These are phyloP conservation scores for Spinacia oleracea DNA, from an alignment of 179 eudicot species.

Conservation along the genomic window DNA sequence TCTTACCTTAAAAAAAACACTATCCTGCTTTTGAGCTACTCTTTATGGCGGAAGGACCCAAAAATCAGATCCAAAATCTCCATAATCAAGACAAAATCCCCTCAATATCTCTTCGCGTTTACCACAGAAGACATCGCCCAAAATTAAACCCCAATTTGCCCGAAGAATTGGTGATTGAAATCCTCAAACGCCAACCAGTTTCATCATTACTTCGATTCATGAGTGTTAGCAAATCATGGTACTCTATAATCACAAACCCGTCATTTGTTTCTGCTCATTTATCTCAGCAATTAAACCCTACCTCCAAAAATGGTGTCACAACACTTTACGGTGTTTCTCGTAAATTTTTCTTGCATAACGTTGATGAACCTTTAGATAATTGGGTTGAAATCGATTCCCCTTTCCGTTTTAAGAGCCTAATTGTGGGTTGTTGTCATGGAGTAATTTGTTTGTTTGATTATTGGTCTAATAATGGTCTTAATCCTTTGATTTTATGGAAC, in stretches of 20 bases:
- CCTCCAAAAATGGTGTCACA: not conserved
- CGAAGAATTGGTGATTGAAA: conserved; percentile 29
- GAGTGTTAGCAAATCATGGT: conserved; percentile 34
- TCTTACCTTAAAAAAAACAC: too few species aligned
- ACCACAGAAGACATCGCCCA: conserved; percentile 13
- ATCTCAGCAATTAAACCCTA: conserved; percentile 23
- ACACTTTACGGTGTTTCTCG: conserved; percentile 12
- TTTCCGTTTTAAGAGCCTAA: not conserved
- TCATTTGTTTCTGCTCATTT: conserved; percentile 28
- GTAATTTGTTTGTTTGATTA: conserved; percentile 19
- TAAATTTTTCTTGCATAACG: conserved; percentile 17
- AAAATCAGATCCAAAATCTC: not conserved
- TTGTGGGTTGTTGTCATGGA: conserved; percentile 26
- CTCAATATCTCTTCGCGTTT: not conserved
- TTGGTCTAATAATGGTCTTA: not conserved
- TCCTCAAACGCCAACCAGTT: conserved; percentile 27
- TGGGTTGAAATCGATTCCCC: conserved; percentile 24
- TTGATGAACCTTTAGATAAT: conserved; percentile 17
- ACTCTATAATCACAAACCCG: conserved; percentile 23
- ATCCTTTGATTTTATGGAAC: conserved; percentile 30
- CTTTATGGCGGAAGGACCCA: too few species aligned
- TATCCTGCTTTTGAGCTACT: too few species aligned
- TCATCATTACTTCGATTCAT: conserved; percentile 26
- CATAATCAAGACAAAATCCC: not conserved
- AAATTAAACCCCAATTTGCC: conserved; percentile 16